Conservation (phyloP, 176 grass and related monocot species). For the Eremochloa ophiuroides region DNA sequence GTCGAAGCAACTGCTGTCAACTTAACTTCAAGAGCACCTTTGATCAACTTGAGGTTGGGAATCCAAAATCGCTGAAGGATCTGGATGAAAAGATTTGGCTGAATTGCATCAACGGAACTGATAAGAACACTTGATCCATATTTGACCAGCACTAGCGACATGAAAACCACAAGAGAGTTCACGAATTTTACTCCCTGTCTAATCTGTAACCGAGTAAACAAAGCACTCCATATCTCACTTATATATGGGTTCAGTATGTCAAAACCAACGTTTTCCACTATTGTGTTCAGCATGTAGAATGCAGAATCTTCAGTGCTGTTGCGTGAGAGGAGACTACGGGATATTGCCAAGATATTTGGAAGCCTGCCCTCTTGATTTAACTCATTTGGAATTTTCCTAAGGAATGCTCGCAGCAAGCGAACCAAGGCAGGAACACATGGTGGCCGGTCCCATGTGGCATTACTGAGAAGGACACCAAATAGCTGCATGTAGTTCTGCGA, state of each 20-base stretch:
- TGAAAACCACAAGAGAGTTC: constrained; percentile 78
- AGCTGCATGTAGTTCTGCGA: constrained; percentile 87
- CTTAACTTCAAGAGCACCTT: constrained; percentile 80
- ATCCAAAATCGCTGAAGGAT: constrained; percentile 90
- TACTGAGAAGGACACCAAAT: constrained; percentile 76
- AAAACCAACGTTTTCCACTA: constrained; percentile 77
- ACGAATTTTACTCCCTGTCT: constrained; percentile 74
- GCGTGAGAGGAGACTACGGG: constrained; percentile 46
- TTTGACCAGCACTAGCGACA: constrained; percentile 83
- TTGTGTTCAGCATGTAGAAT: constrained; percentile 89
- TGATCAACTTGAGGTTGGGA: constrained; percentile 79
- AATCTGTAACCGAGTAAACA: constrained; percentile 70
- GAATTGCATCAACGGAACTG: constrained; percentile 65
- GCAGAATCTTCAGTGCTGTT: constrained; percentile 81
- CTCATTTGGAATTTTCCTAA: constrained; percentile 94
- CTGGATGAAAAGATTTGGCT: constrained; percentile 53
- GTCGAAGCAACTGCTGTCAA: constrained; percentile 79
- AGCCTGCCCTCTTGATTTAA: constrained; percentile 80
- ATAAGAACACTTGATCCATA: constrained; percentile 70
- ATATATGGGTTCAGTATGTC: constrained; percentile 78
- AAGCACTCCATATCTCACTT: constrained; percentile 64
- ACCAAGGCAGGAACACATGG: constrained; percentile 86
- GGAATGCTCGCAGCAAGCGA: constrained; percentile 75
- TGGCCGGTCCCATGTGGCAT: constrained; percentile 79
- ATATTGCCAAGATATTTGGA: constrained; percentile 65